Conservation (phyloP, 2,329 filamentous ascomycete species). For the Spiromastix sp. region DNA sequence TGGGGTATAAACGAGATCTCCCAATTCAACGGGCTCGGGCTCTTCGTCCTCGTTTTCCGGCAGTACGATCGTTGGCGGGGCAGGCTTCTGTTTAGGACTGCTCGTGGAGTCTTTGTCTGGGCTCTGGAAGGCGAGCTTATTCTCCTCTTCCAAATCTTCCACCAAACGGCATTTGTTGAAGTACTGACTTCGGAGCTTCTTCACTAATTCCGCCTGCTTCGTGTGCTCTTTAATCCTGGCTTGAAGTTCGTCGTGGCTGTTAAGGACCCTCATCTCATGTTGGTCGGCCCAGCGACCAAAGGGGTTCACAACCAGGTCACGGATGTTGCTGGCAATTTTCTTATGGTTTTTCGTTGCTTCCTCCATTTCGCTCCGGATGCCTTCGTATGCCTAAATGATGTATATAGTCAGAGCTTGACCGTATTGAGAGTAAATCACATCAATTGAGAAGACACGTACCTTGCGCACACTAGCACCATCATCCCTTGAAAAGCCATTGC, state of each 20-base stretch:
- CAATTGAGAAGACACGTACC: slow-evolving; percentile 44
- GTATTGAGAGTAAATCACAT: too few species aligned
- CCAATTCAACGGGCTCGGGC: slow-evolving; percentile 79
- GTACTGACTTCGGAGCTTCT: slow-evolving; percentile 90
- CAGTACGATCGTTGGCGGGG: slow-evolving; percentile 69
- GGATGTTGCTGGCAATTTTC: slow-evolving; percentile 93
- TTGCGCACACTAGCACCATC: slow-evolving; percentile 94
- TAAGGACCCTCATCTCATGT: slow-evolving; percentile 81
- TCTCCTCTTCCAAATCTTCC: slow-evolving; percentile 95
- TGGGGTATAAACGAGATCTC: slow-evolving; percentile 73
- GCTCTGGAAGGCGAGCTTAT: slow-evolving; percentile 93
- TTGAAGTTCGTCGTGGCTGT: slow-evolving; percentile 91
- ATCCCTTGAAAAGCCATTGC: slow-evolving; percentile 74
- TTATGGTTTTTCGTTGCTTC: slow-evolving; percentile 81
- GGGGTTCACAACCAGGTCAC: slow-evolving; percentile 86
- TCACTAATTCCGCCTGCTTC: slow-evolving; percentile 77
- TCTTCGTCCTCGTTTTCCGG: slow-evolving; percentile 59
- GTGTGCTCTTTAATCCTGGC: slow-evolving; percentile 84
- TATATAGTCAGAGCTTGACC: too few species aligned
- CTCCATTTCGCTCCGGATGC: slow-evolving; percentile 83
- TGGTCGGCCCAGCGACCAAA: slow-evolving; percentile 95
- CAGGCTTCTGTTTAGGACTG: slow-evolving; percentile 51
- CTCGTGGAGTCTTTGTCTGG: slow-evolving; percentile 48
- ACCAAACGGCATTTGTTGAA: slow-evolving; percentile 98
- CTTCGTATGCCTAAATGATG: slow-evolving; percentile 71